Percentiles rank a stretch among this genome's conserved stretches.
phyloP scores from a whole-genome alignment of 208 protist genomes.

The Trypanosoma brucei region DNA sequence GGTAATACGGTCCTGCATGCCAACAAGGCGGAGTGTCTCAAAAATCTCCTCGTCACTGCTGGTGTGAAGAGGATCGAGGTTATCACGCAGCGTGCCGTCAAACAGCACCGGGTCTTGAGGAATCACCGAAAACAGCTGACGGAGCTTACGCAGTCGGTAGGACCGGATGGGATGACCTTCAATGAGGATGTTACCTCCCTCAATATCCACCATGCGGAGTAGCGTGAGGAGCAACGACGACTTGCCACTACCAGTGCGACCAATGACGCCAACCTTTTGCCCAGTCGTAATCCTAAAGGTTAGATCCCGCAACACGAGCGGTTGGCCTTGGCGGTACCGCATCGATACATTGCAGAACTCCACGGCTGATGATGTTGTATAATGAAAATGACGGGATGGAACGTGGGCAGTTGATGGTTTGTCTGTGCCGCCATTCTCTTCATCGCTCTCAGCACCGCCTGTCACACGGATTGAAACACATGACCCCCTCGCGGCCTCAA shows the following conservation, averaged over 20 bases:
- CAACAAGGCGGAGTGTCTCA: slow-evolving; percentile 38
- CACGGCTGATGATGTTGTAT: slow-evolving; percentile 21
- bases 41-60: slow-evolving; percentile 37
- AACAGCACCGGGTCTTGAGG: slow-evolving; percentile 81
- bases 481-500: neutral
- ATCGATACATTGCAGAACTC: slow-evolving; percentile 59
- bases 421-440: neutral
- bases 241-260: slow-evolving; percentile 83
- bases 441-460: too few species aligned
- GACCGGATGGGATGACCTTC: slow-evolving; percentile 23
- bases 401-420: neutral
- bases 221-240: slow-evolving; percentile 70
- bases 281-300: slow-evolving; percentile 39
- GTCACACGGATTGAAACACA: neutral
- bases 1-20: slow-evolving; percentile 35
- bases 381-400: neutral
- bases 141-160: slow-evolving; percentile 49
- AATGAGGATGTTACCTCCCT: slow-evolving; percentile 41
- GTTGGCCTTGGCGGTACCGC: slow-evolving; percentile 71
- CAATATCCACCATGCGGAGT: slow-evolving; percentile 53
- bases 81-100: slow-evolving; percentile 64
- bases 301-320: slow-evolving; percentile 67
- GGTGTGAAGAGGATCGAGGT: slow-evolving; percentile 60
- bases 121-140: slow-evolving; percentile 62
- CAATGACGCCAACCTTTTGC: slow-evolving; percentile 82